phyloP scores from a whole-genome alignment of 1,139 yeast species.

The Scheffersomyces parashehatae region DNA sequence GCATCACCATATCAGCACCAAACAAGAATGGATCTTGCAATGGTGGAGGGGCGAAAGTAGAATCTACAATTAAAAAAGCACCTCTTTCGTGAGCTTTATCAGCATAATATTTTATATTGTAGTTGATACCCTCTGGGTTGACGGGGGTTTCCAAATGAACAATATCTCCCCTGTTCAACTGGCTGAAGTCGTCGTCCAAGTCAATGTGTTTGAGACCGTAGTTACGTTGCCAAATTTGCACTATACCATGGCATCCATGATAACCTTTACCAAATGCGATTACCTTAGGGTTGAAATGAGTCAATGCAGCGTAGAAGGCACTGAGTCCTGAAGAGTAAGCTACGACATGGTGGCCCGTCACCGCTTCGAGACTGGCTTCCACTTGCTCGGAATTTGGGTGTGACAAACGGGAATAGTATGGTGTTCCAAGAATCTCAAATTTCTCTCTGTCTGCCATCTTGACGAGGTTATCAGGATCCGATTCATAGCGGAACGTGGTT shows the following conservation, averaged over 20 bases:
- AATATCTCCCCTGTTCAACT: conserved; percentile 67
- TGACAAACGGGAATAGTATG: conserved; percentile 66
- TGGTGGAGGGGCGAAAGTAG: conserved; percentile 95
- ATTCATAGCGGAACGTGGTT: conserved; percentile 70
- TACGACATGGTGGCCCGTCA: conserved; percentile 59
- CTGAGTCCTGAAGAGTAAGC: conserved; percentile 74
- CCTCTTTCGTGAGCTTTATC: conserved; percentile 68
- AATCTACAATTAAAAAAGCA: conserved; percentile 71
- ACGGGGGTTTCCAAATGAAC: conserved; percentile 86
- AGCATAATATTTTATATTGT: conserved; percentile 63
- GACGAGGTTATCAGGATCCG: conserved; percentile 54
- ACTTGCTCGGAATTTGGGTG: conserved; percentile 72
- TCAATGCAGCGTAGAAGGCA: conserved; percentile 77
- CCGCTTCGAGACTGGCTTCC: conserved; percentile 63
- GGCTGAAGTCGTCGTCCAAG: conserved; percentile 47
- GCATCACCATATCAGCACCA: conserved; percentile 84
- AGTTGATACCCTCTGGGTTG: conserved; percentile 78
- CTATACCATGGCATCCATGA: conserved; percentile 79
- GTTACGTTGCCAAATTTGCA: conserved; percentile 61
- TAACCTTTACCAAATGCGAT: conserved; percentile 79
- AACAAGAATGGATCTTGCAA: conserved; percentile 74
- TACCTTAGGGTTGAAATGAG: conserved; percentile 70
- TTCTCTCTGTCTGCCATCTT: conserved; percentile 37
- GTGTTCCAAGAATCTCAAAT: conserved; percentile 19
- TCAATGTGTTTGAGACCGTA: conserved; percentile 55